Evolutionary conservation across 768 basidiomycete genomes (phyloP).

Genomic region (Saitozyma sp.): DNA sequence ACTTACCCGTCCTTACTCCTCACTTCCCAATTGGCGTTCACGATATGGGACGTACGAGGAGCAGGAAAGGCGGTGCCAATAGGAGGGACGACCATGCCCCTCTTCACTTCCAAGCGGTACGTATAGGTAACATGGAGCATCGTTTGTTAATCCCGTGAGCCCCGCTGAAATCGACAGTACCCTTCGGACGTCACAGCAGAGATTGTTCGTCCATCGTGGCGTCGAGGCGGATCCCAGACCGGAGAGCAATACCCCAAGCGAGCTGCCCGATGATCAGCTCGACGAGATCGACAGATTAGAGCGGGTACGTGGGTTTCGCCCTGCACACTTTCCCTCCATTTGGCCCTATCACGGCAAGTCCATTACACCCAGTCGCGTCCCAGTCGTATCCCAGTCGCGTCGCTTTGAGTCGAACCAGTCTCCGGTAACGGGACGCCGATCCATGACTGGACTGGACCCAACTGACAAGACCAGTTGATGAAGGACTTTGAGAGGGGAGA

Average conservation of each 20-base stretch:
- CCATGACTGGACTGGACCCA: background rate
- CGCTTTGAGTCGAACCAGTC: background rate
- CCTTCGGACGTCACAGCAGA: slow-evolving; percentile 84
- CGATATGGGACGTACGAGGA: slow-evolving; percentile 92
- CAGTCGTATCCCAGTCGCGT: too few relatives aligned
- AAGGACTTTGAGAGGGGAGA: slow-evolving; percentile 97
- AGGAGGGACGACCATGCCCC: slow-evolving; percentile 82
- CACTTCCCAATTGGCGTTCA: slow-evolving; percentile 84
- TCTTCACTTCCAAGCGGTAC: slow-evolving; percentile 93
- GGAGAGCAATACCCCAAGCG: slow-evolving; percentile 84
- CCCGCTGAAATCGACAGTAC: slow-evolving; percentile 61
- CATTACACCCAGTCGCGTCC: background rate
- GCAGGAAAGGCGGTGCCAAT: slow-evolving; percentile 76
- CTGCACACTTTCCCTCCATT: too few relatives aligned
- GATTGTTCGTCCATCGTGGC: slow-evolving; percentile 78
- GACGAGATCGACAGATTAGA: slow-evolving; percentile 97
- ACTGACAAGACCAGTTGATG: slow-evolving; percentile 55
- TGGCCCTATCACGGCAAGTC: background rate
- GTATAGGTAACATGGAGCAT: slow-evolving; percentile 17
- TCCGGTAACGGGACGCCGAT: background rate
- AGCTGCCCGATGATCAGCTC: slow-evolving; percentile 61
- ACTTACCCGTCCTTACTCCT: slow-evolving; percentile 90
- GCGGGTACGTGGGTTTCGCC: slow-evolving; percentile 60
- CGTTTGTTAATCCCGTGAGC: background rate
- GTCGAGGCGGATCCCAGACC: slow-evolving; percentile 81